These are phyloP conservation scores for Xylariaceae sp. DNA, from an alignment of 2,329 filamentous ascomycete genomes.

Conservation along the genomic window DNA sequence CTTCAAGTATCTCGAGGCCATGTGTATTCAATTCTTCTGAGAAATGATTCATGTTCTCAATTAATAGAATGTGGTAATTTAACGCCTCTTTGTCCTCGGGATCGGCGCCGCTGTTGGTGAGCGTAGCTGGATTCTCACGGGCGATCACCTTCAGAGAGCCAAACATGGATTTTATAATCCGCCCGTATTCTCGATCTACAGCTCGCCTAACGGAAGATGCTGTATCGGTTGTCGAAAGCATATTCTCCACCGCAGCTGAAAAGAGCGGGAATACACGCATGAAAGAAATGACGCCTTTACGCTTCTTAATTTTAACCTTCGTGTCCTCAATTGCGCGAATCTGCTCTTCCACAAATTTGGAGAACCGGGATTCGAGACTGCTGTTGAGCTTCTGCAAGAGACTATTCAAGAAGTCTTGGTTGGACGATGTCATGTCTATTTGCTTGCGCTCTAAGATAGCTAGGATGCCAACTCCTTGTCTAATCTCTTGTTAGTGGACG, in stretches of 20 bases:
- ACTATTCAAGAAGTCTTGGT: conserved; percentile 84
- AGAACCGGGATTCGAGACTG: conserved; percentile 70
- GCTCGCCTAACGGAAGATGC: conserved; percentile 65
- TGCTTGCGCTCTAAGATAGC: conserved; percentile 76
- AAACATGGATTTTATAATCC: conserved; percentile 93
- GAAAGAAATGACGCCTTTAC: conserved; percentile 92
- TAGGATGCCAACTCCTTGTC: conserved; percentile 85
- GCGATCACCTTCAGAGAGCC: conserved; percentile 95
- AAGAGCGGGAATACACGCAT: conserved; percentile 91
- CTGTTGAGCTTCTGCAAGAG: conserved; percentile 75
- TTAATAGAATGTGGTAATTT: conserved; percentile 94
- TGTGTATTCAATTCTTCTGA: conserved; percentile 81
- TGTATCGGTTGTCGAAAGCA: conserved; percentile 59
- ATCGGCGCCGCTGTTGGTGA: conserved; percentile 45
- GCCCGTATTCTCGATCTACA: conserved; percentile 82
- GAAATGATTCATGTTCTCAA: conserved; percentile 99
- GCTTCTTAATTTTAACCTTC: conserved; percentile 98
- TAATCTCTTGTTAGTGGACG: conserved; percentile 34
- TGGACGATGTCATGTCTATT: conserved; percentile 76
- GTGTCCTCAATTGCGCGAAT: conserved; percentile 95
- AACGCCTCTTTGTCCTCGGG: conserved; percentile 92
- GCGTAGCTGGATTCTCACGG: conserved; percentile 56
- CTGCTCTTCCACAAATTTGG: conserved; percentile 89
- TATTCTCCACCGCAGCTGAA: conserved; percentile 76
- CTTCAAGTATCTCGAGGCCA: conserved; percentile 69